phyloP scores from a whole-genome alignment of 371 early-diverging fungal species.

The Choanephora cucurbitarum region DNA sequence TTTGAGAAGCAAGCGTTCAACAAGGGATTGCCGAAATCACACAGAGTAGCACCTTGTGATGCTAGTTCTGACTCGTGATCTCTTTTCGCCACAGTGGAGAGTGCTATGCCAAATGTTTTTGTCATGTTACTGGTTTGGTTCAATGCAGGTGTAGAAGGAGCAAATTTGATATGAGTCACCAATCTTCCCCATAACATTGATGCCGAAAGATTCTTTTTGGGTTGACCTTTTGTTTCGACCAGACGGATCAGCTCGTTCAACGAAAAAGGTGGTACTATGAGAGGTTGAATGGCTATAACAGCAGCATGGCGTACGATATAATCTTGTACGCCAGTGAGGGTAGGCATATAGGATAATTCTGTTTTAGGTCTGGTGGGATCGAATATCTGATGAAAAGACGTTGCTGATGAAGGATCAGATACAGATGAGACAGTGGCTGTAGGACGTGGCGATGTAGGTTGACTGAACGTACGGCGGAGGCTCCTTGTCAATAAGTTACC shows the following conservation, averaged over 20 bases:
- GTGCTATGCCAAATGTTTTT: slow-evolving; percentile 49
- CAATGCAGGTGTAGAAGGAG: not conserved
- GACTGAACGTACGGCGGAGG: slow-evolving; percentile 23
- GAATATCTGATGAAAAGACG: not conserved
- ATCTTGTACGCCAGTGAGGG: slow-evolving; percentile 28
- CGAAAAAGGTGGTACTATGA: slow-evolving; percentile 55
- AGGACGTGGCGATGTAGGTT: not conserved
- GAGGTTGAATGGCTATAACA: slow-evolving; percentile 62
- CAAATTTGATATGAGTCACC: slow-evolving; percentile 48
- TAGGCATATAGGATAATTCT: slow-evolving; percentile 3
- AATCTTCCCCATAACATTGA: slow-evolving; percentile 60
- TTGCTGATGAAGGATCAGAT: too few relatives aligned
- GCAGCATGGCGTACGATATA: slow-evolving; percentile 81
- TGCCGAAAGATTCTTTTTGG: slow-evolving; percentile 6
- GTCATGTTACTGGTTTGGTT: slow-evolving; percentile 40
- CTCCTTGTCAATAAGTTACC: slow-evolving; percentile 4
- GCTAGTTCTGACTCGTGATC: slow-evolving; percentile 54
- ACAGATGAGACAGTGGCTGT: too few relatives aligned
- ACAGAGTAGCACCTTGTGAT: slow-evolving; percentile 4
- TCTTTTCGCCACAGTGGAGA: slow-evolving; percentile 31
- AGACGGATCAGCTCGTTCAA: slow-evolving; percentile 62
- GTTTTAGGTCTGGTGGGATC: slow-evolving; percentile 1
- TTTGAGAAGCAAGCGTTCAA: slow-evolving; percentile 40
- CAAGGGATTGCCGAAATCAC: slow-evolving; percentile 50
- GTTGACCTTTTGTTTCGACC: slow-evolving; percentile 37